Evolutionary conservation across 2,329 filamentous ascomycete genomes (phyloP), one percentile per base, ranked within the genome.

Genomic region (Hysterium pulicare): DNA sequence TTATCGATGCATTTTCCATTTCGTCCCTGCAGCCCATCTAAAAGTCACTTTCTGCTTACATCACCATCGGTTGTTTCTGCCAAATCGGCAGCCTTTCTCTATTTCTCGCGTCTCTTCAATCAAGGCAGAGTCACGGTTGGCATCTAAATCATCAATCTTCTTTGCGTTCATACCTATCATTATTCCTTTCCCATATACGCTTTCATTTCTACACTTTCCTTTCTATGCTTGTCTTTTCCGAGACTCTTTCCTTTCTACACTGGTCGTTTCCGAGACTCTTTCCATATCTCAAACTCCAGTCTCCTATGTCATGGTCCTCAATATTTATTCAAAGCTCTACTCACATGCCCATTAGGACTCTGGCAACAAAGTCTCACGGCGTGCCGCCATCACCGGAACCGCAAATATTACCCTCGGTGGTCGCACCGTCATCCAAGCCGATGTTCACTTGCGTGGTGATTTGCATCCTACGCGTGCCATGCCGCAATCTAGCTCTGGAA

Each of bases 391-490:
- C 55, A 87, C 95, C 60, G 93, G 93, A 58, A 96, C 91, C 17
- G 90, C 95, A 57, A 95, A 97, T 71, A 97, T 98, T 70, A 95
- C 95, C 69, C 85, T 98, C 2, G 93, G 90, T 55, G 93, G 93
- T 50, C 95, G 68, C 70, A 95, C 90, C 1, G 89, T 97, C 49
- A 95, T 98, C 61, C 90, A 95, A 76, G 86, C 90, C 49, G 90
- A 95, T 62, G 91, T 90, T 57, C 90, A 93, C 69, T 89, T 98
- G 62, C 85, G 93, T 36, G 93, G 91, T 33, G 93, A 98, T 62
- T 80, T 98, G 75, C 53, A 69, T 23, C 51, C 66, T 2, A 66
- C 64, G 30, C 61, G 70, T 20, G 62, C 60, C 6, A 68, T 47
- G 51, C 67, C 50, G 37, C 58, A 38, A 51, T 48, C 51, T 40